Conservation (phyloP, 129 eudicot species). For the Chrysanthemum makinoi region DNA sequence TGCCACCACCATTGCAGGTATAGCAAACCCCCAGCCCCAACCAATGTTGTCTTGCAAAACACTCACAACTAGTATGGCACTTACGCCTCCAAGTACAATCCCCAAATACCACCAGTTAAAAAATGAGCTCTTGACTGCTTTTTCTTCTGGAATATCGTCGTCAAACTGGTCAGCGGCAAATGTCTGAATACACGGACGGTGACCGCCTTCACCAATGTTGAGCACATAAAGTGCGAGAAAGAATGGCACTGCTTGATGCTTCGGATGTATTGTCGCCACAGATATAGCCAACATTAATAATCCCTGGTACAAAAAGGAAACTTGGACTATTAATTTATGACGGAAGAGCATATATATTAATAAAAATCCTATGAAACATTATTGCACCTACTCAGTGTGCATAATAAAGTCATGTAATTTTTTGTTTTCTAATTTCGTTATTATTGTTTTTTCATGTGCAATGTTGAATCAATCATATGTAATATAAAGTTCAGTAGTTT, state of each 20-base stretch:
- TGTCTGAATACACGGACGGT: conserved; percentile 78
- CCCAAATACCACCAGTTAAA: conserved; percentile 37
- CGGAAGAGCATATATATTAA: too few relatives aligned
- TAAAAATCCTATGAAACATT: too few relatives aligned
- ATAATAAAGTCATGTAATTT: too few relatives aligned
- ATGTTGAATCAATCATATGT: background rate
- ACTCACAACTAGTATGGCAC: conserved; percentile 43
- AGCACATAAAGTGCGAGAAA: conserved; percentile 57
- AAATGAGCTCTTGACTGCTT: conserved; percentile 54
- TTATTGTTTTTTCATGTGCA: background rate
- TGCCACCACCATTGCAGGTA: conserved; percentile 22
- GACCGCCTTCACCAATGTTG: conserved; percentile 70
- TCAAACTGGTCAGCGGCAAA: conserved; percentile 86
- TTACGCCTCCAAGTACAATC: conserved; percentile 45
- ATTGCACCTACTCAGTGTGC: too few relatives aligned
- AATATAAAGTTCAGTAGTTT: background rate
- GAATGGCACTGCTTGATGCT: conserved; percentile 35
- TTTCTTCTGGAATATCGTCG: conserved; percentile 47
- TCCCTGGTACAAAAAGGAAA: conserved; percentile 39
- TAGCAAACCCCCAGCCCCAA: conserved; percentile 58
- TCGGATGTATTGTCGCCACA: conserved; percentile 32
- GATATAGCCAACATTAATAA: conserved; percentile 45
- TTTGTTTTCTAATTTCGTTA: background rate
- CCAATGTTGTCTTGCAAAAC: conserved; percentile 54
- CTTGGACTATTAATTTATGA: too few relatives aligned